These are phyloP conservation scores for Laburnicola sp. DNA, from an alignment of 2,329 filamentous ascomycete genomes.

Conservation along the genomic window DNA sequence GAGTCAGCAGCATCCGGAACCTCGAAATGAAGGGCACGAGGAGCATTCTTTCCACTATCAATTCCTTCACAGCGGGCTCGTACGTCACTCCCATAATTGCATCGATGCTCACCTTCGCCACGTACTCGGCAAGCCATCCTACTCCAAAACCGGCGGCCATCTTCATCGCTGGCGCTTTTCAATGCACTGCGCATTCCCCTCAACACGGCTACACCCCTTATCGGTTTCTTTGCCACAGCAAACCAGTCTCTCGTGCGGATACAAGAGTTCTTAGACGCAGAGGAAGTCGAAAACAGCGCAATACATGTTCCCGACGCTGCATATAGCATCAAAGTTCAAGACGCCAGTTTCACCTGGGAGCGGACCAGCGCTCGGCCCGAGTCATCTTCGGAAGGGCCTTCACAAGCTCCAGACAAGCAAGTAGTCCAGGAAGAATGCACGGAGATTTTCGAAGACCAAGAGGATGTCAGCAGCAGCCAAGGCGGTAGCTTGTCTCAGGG, in stretches of 20 bases:
- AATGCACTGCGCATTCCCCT: slow-evolving; percentile 84
- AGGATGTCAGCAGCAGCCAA: slow-evolving; percentile 51
- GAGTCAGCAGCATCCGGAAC: slow-evolving; percentile 72
- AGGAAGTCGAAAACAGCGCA: slow-evolving; percentile 78
- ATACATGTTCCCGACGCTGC: slow-evolving; percentile 57
- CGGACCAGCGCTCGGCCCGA: slow-evolving; percentile 58
- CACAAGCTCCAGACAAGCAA: slow-evolving; percentile 22
- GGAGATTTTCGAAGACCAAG: slow-evolving; percentile 54
- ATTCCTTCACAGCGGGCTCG: slow-evolving; percentile 82
- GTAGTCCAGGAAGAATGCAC: slow-evolving; percentile 48
- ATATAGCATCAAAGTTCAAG: slow-evolving; percentile 66
- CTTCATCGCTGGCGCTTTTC: slow-evolving; percentile 91
- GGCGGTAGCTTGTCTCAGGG: slow-evolving; percentile 25
- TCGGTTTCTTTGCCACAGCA: slow-evolving; percentile 87
- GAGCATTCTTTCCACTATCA: slow-evolving; percentile 77
- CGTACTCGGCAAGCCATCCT: slow-evolving; percentile 67
- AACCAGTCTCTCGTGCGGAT: slow-evolving; percentile 83
- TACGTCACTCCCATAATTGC: slow-evolving; percentile 91
- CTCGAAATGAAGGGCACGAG: slow-evolving; percentile 85
- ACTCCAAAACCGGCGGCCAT: slow-evolving; percentile 72
- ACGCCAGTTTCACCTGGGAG: slow-evolving; percentile 90
- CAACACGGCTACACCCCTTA: slow-evolving; percentile 88
- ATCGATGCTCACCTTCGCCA: slow-evolving; percentile 93
- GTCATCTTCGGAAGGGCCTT: slow-evolving; percentile 40
- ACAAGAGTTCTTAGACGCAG: slow-evolving; percentile 82